Conservation (phyloP, 495 filamentous ascomycete species). For the Corynascus novoguineensis region DNA sequence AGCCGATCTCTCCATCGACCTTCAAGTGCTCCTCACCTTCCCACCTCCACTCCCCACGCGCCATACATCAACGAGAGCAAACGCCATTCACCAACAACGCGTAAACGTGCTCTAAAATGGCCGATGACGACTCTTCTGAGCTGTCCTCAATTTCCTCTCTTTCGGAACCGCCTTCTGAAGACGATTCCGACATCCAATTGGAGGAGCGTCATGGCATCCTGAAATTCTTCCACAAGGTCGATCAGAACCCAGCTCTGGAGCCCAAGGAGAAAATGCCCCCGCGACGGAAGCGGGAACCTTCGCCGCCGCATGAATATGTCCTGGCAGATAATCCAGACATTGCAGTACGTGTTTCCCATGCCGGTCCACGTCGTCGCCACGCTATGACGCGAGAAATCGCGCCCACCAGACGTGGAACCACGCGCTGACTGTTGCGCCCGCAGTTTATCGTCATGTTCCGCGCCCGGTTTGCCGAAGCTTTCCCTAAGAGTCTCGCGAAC, state of each 20-base stretch:
- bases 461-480: slow-evolving; percentile 81
- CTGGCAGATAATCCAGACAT: slow-evolving; percentile 83
- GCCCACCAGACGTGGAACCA: slow-evolving; percentile 34
- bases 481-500: slow-evolving; percentile 78
- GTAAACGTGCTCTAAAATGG: slow-evolving; percentile 32
- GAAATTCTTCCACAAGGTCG: slow-evolving; percentile 53
- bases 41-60: slow-evolving; percentile 20
- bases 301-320: slow-evolving; percentile 83
- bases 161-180: slow-evolving; percentile 49
- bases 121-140: slow-evolving; percentile 51
- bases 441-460: slow-evolving; percentile 98
- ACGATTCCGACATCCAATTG: slow-evolving; percentile 47
- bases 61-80: slow-evolving; percentile 8
- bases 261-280: slow-evolving; percentile 54
- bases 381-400: slow-evolving; percentile 38
- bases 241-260: slow-evolving; percentile 34
- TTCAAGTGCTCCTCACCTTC: slow-evolving; percentile 20
- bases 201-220: slow-evolving; percentile 47
- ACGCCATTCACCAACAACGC: slow-evolving; percentile 12
- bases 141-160: slow-evolving; percentile 51
- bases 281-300: slow-evolving; percentile 67
- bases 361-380: slow-evolving; percentile 27
- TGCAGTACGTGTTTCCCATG: slow-evolving; percentile 62
- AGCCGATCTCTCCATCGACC: slow-evolving; percentile 26
- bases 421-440: slow-evolving; percentile 21